Percentiles rank a stretch among this genome's conserved stretches.
phyloP scores from a whole-genome alignment of 2,329 filamentous ascomycete genomes.

The Fusarium neocosmosporiellum region DNA sequence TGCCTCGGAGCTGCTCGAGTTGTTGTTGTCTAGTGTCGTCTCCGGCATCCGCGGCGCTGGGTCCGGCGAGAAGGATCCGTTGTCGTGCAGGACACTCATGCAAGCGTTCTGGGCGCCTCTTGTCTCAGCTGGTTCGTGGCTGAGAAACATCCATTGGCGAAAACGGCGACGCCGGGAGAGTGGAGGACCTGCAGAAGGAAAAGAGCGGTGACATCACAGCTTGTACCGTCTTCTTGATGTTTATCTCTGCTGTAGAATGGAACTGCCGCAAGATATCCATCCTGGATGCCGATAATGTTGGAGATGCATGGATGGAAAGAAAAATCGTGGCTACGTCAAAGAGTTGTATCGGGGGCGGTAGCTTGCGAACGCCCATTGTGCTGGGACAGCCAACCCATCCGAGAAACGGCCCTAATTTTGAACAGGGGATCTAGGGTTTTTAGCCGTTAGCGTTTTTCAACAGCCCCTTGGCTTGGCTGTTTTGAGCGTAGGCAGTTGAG shows the following conservation, averaged over 20 bases:
- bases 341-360: slow-evolving; percentile 1
- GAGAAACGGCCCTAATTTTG: slow-evolving; percentile 25
- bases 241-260: background rate
- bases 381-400: background rate
- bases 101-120: background rate
- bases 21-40: background rate
- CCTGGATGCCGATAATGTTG: background rate
- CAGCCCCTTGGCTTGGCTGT: slow-evolving; percentile 8
- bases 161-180: background rate
- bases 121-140: slow-evolving; percentile 9
- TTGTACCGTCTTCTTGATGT: background rate
- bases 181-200: background rate
- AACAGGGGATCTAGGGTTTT: slow-evolving; percentile 9
- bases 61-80: background rate
- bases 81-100: slow-evolving; percentile 2
- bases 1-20: background rate
- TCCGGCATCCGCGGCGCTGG: background rate
- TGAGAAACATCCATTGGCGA: background rate
- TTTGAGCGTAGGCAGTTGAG: background rate
- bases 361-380: background rate
- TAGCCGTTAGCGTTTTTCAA: slow-evolving; percentile 4
- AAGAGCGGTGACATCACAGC: slow-evolving; percentile 17
- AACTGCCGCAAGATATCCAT: background rate
- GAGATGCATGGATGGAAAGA: background rate
- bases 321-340: background rate